These are phyloP conservation scores for Phytophthora kernoviae DNA, from an alignment of 352 stramenopile genomes.

Conservation along the genomic window DNA sequence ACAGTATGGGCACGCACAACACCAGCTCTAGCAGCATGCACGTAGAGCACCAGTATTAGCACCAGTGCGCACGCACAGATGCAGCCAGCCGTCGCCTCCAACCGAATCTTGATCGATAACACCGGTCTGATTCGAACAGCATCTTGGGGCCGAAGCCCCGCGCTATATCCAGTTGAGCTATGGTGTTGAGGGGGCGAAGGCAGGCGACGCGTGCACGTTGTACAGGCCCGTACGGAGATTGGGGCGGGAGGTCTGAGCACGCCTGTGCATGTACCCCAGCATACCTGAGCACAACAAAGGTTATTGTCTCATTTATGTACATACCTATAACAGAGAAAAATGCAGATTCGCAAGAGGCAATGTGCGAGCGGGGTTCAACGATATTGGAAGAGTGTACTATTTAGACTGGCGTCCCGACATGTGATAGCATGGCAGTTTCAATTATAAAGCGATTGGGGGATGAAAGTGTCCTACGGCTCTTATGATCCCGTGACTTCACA, in stretches of 20 bases:
- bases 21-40: not conserved
- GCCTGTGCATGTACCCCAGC: too few relatives aligned
- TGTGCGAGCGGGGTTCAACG: not conserved
- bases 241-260: not conserved
- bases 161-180: not conserved
- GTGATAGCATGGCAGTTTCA: constrained; percentile 2
- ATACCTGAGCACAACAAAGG: too few relatives aligned
- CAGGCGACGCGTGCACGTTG: not conserved
- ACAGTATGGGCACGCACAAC: not conserved
- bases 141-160: not conserved
- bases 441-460: constrained; percentile 5
- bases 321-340: too few relatives aligned
- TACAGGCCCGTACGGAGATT: too few relatives aligned
- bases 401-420: not conserved
- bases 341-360: not conserved
- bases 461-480: not conserved
- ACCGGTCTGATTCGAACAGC: not conserved
- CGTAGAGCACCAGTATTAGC: not conserved
- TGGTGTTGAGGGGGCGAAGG: not conserved
- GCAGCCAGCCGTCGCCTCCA: not conserved
- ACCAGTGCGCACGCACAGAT: not conserved
- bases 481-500: not conserved
- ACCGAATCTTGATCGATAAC: not conserved
- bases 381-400: constrained; percentile 3
- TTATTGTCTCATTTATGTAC: too few relatives aligned